phyloP scores from a whole-genome alignment of 306 rosid species.

The Chamaecrista fasciculata region DNA sequence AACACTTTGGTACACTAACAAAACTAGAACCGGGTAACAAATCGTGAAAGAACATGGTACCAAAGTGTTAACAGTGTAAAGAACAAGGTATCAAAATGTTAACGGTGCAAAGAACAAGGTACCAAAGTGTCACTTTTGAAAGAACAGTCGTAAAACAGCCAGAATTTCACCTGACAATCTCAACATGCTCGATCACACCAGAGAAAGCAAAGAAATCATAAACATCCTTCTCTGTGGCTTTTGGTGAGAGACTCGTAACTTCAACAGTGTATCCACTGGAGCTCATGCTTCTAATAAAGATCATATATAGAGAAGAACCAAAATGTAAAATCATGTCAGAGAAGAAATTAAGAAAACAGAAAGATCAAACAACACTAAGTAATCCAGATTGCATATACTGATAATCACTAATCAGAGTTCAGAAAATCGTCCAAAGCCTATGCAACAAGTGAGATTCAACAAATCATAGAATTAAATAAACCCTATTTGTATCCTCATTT shows the following conservation, averaged over 20 bases:
- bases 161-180: constrained; percentile 45
- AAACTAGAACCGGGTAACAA: no score
- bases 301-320: background rate
- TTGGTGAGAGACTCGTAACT: constrained; percentile 58
- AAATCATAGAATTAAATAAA: constrained; percentile 1
- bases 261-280: constrained; percentile 54
- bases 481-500: no score
- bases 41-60: no score
- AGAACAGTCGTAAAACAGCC: no score
- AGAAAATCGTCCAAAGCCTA: background rate
- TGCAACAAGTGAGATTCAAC: background rate
- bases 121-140: no score
- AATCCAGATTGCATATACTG: no score
- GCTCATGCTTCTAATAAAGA: constrained; percentile 29
- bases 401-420: background rate
- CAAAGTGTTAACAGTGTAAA: no score
- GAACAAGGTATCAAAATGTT: no score
- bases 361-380: background rate
- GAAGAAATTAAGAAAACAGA: background rate
- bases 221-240: constrained; percentile 63
- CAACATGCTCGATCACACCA: constrained; percentile 57
- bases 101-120: no score
- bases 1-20: no score
- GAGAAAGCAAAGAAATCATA: constrained; percentile 61
- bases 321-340: constrained; percentile 11